Evolutionary conservation across 371 early-diverging fungal species (phyloP).

Genomic region (Fennellomyces sp.): DNA sequence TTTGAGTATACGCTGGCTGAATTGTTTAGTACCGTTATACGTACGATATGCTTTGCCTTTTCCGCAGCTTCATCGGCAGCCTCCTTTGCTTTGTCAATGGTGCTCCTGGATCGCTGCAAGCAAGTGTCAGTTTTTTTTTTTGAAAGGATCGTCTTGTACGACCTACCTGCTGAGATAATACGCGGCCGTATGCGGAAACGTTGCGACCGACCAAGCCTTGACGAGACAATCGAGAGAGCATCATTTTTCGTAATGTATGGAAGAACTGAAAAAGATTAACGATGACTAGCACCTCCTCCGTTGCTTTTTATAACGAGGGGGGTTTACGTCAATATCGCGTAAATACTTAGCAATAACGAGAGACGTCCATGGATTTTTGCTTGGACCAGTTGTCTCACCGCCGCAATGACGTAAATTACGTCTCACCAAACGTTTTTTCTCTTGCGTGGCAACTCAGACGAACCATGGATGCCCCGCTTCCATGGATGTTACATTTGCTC

Average conservation of each 20-base stretch:
- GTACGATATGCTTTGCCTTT: neutral
- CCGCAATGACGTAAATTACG: neutral
- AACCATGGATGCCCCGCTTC: too few species aligned
- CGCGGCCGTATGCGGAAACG: neutral
- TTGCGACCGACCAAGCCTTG: neutral
- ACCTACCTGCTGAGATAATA: neutral
- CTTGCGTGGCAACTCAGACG: too few species aligned
- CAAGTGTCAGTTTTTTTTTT: too few species aligned
- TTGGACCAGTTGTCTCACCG: too few species aligned
- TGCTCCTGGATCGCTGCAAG: neutral
- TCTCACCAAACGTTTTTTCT: too few species aligned
- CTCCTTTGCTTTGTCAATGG: slow-evolving; percentile 17
- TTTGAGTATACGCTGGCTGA: too few species aligned
- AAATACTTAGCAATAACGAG: too few species aligned
- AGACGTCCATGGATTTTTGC: too few species aligned
- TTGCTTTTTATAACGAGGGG: neutral
- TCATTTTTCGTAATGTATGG: neutral
- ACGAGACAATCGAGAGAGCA: neutral
- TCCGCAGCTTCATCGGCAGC: slow-evolving; percentile 8
- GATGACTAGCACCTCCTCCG: too few species aligned
- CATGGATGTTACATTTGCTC: too few species aligned
- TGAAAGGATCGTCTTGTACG: neutral
- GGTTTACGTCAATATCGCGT: neutral
- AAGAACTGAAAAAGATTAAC: too few species aligned
- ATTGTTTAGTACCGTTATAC: too few species aligned